Evolutionary conservation across 1,139 yeast genomes (phyloP).

Genomic region (Suzukiozyma palmioleophila): DNA sequence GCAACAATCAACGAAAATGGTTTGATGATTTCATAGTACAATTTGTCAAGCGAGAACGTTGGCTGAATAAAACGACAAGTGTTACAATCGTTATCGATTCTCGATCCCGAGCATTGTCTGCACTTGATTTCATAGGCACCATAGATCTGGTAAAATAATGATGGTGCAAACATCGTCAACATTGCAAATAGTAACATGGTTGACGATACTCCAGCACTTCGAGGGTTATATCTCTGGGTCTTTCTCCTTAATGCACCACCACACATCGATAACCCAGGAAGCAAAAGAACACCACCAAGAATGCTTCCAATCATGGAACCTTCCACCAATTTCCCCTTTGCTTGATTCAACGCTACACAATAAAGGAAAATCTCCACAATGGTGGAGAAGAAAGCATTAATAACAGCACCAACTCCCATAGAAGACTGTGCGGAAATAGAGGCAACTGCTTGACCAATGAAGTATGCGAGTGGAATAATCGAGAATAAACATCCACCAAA

Average conservation of each 20-base stretch:
- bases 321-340: conserved; percentile 87
- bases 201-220: conserved; percentile 95
- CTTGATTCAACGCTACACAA: conserved; percentile 83
- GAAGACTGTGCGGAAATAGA: conserved; percentile 97
- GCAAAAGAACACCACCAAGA: conserved; percentile 81
- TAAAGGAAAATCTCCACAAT: conserved; percentile 89
- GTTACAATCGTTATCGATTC: conserved; percentile 43
- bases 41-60: conserved; percentile 56
- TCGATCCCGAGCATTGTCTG: conserved; percentile 33
- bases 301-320: conserved; percentile 97
- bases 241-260: conserved; percentile 90
- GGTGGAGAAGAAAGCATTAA: conserved; percentile 95
- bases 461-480: conserved; percentile 90
- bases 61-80: conserved; percentile 81
- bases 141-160: conserved; percentile 82
- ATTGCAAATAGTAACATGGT: conserved; percentile 92
- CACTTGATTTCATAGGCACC: conserved; percentile 85
- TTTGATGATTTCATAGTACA: conserved; percentile 62
- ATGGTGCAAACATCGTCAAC: conserved; percentile 91
- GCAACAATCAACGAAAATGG: conserved; percentile 87
- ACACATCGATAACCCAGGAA: conserved; percentile 96
- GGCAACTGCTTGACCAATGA: conserved; percentile 98
- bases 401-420: conserved; percentile 99
- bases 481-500: conserved; percentile 78
- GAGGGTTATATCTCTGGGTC: conserved; percentile 92